A percentile compares a stretch with the other conserved stretches of the same genome.
phyloP scores from a whole-genome alignment of 2,329 filamentous ascomycete genomes.

The Geoglossum cookeanum region DNA sequence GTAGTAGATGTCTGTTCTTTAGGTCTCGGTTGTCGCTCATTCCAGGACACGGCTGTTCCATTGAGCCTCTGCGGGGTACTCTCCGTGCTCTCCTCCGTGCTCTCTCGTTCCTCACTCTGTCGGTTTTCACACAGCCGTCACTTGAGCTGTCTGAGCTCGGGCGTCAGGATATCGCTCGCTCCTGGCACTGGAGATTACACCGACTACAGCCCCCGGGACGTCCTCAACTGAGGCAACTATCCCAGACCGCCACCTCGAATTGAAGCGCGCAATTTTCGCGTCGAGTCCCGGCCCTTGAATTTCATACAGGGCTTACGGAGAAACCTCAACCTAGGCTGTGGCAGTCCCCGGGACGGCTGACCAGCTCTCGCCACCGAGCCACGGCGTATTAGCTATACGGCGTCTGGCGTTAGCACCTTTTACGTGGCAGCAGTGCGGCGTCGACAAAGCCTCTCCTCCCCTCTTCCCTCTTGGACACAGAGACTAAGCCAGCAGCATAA shows the following conservation, averaged over 20 bases:
- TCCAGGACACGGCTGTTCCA: neutral
- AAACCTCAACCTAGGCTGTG: neutral
- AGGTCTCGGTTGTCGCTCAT: neutral
- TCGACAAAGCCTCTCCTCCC: neutral
- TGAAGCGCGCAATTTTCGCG: neutral
- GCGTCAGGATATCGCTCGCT: neutral
- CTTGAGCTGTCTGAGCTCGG: neutral
- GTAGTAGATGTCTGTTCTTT: neutral
- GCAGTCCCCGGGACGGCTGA: neutral
- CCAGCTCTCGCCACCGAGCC: neutral
- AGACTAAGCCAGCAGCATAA: neutral
- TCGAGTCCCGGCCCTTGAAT: neutral
- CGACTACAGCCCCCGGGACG: neutral
- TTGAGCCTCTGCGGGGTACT: neutral
- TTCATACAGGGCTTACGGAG: neutral
- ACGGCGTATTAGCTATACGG: neutral
- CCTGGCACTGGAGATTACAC: neutral
- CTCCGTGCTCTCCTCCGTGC: neutral
- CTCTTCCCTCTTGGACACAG: too few species aligned
- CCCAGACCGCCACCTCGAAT: neutral
- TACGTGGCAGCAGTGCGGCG: too few species aligned
- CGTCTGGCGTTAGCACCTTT: neutral
- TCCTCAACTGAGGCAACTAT: neutral
- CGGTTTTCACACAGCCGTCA: neutral
- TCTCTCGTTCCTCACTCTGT: too few species aligned